Percentiles rank a stretch among this genome's conserved stretches.
Evolutionary conservation across 2,329 filamentous ascomycete species (phyloP).

Genomic region (Stachybotrys chartarum): DNA sequence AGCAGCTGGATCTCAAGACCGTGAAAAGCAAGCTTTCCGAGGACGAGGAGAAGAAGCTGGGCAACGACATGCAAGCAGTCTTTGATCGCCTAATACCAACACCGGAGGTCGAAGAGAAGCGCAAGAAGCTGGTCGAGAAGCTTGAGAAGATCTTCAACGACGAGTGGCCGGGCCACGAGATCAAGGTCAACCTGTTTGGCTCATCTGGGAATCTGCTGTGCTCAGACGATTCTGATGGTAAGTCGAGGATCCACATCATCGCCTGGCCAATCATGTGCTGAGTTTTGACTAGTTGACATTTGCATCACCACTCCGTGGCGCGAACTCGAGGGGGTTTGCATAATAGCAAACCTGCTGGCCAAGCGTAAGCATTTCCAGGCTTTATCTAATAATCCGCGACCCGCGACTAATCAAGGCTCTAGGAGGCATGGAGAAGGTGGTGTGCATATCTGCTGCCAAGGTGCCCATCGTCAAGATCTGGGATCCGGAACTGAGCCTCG

Average conservation of each 20-base stretch:
- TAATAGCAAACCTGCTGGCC: constrained; percentile 78
- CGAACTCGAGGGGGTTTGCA: constrained; percentile 81
- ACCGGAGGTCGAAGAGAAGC: constrained; percentile 66
- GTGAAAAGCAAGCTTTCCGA: constrained; percentile 63
- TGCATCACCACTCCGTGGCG: constrained; percentile 92
- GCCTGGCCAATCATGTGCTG: background rate
- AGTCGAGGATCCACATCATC: constrained; percentile 19
- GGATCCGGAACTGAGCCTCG: constrained; percentile 84
- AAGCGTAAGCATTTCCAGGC: constrained; percentile 51
- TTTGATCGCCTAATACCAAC: constrained; percentile 83
- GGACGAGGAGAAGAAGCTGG: constrained; percentile 68
- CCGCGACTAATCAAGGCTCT: constrained; percentile 13
- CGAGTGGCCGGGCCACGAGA: constrained; percentile 86
- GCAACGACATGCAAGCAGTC: constrained; percentile 75
- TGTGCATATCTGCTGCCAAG: constrained; percentile 90
- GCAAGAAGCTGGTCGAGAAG: constrained; percentile 74
- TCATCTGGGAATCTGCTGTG: constrained; percentile 93
- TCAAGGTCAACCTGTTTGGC: constrained; percentile 91
- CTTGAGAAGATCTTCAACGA: constrained; percentile 81
- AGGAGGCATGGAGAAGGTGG: constrained; percentile 96
- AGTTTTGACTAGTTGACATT: constrained; percentile 66
- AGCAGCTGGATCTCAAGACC: constrained; percentile 63
- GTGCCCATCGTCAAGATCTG: constrained; percentile 98
- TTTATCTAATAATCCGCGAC: background rate
- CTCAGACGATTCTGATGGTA: constrained; percentile 93